phyloP scores from a whole-genome alignment of 805 yeast genomes.

The Scheffersomyces ergatensis region DNA sequence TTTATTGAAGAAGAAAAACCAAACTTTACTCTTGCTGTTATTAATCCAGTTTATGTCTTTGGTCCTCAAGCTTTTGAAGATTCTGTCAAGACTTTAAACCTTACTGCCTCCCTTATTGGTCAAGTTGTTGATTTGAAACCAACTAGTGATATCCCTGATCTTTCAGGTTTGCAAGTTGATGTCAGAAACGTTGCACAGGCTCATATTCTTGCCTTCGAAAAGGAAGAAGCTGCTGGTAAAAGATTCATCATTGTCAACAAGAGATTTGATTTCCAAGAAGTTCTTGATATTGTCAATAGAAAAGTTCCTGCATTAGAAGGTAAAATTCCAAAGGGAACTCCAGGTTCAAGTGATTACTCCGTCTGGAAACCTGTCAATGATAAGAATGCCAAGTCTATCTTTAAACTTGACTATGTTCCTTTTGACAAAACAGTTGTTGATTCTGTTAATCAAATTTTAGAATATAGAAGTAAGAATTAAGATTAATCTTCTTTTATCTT shows the following conservation, averaged over 20 bases:
- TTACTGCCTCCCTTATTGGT: slow-evolving; percentile 24
- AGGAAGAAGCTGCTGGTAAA: slow-evolving; percentile 15
- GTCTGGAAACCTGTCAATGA: slow-evolving; percentile 7
- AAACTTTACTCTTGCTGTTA: slow-evolving; percentile 13
- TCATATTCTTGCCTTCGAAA: slow-evolving; percentile 25
- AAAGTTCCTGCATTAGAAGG: slow-evolving; percentile 42
- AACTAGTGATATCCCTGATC: slow-evolving; percentile 8
- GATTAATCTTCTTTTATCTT: not conserved
- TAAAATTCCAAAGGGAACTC: slow-evolving; percentile 41
- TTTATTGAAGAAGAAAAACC: slow-evolving; percentile 20
- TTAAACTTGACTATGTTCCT: slow-evolving; percentile 33
- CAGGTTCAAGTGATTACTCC: slow-evolving; percentile 9
- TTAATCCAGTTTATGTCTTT: slow-evolving; percentile 20
- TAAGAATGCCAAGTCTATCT: slow-evolving; percentile 11
- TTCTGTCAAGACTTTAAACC: slow-evolving; percentile 20
- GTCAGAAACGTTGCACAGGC: slow-evolving; percentile 23
- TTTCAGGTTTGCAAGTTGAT: slow-evolving; percentile 11
- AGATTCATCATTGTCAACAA: slow-evolving; percentile 19
- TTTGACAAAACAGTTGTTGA: slow-evolving; percentile 39
- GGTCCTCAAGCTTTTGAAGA: slow-evolving; percentile 34
- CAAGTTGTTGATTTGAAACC: slow-evolving; percentile 16
- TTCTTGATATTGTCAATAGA: slow-evolving; percentile 23
- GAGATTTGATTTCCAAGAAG: slow-evolving; percentile 14
- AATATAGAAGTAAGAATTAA: not conserved
- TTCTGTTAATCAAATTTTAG: slow-evolving; percentile 30